A percentile compares a stretch with the other conserved stretches of the same genome.
phyloP scores from a whole-genome alignment of 305 asterid species.

The Fraxinus sp. region DNA sequence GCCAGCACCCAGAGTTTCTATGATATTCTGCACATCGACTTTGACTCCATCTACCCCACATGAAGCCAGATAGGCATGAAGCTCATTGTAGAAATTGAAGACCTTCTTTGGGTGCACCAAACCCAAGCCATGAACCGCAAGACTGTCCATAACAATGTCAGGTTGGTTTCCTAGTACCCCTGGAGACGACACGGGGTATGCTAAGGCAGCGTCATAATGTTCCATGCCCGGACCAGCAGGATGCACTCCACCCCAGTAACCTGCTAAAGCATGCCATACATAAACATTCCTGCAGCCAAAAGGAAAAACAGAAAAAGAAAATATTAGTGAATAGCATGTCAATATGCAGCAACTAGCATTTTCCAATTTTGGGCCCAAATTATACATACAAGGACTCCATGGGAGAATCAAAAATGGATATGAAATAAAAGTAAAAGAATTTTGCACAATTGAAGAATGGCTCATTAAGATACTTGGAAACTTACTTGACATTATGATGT shows the following conservation, averaged over 20 bases:
- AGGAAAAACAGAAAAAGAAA: not conserved
- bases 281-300: constrained; percentile 44
- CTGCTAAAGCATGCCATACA: constrained; percentile 81
- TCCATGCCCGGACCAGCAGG: constrained; percentile 63
- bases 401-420: not conserved
- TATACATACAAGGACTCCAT: not conserved
- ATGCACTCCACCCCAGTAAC: constrained; percentile 86
- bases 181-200: constrained; percentile 65
- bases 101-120: constrained; percentile 70
- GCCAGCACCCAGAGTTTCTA: constrained; percentile 78
- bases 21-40: constrained; percentile 77
- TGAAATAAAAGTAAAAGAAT: not conserved
- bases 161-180: constrained; percentile 68
- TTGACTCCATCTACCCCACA: constrained; percentile 77
- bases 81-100: constrained; percentile 69
- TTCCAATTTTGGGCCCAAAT: not conserved
- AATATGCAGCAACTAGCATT: not conserved
- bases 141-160: constrained; percentile 74
- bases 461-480: not conserved
- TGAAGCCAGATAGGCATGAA: constrained; percentile 73
- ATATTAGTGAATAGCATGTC: not conserved
- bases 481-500: constrained; percentile 49
- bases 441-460: not conserved
- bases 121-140: constrained; percentile 69
- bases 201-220: constrained; percentile 63